Percentiles rank a stretch among this genome's conserved stretches.
Conservation (phyloP, 208 protist species). For the Leishmania guyanensis region DNA sequence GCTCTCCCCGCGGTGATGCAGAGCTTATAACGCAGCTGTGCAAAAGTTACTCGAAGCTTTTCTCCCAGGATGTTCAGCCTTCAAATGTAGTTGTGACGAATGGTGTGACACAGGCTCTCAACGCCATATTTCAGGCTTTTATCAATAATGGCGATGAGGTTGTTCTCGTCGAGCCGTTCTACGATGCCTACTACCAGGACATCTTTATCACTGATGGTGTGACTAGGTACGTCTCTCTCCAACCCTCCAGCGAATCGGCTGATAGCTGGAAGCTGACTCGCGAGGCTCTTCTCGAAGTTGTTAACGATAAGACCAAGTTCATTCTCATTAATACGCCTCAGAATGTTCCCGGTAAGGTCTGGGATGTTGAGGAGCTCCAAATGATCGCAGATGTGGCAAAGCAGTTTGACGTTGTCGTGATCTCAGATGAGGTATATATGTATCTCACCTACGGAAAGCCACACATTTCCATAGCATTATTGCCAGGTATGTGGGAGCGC, state of each 20-base stretch:
- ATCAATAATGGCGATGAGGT: slow-evolving; percentile 93
- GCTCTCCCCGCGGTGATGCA: slow-evolving; percentile 59
- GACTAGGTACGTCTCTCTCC: slow-evolving; percentile 75
- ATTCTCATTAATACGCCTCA: slow-evolving; percentile 95
- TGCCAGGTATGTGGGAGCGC: slow-evolving; percentile 90
- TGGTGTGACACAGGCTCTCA: slow-evolving; percentile 88
- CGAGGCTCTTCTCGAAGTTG: slow-evolving; percentile 53
- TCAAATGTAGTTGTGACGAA: slow-evolving; percentile 78
- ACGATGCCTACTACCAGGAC: slow-evolving; percentile 86
- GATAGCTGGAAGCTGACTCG: slow-evolving; percentile 60
- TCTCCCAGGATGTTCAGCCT: slow-evolving; percentile 51
- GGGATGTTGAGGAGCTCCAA: slow-evolving; percentile 60
- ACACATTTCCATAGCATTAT: slow-evolving; percentile 70
- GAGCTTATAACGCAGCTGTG: slow-evolving; percentile 72
- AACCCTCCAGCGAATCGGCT: slow-evolving; percentile 37
- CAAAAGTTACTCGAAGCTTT: slow-evolving; percentile 58
- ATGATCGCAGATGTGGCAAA: slow-evolving; percentile 71
- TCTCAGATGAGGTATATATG: slow-evolving; percentile 93
- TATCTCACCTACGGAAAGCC: slow-evolving; percentile 70
- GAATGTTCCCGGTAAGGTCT: slow-evolving; percentile 90
- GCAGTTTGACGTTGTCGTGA: slow-evolving; percentile 64
- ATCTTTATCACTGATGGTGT: slow-evolving; percentile 71
- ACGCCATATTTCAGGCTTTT: slow-evolving; percentile 71
- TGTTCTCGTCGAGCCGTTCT: slow-evolving; percentile 93
- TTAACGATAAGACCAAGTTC: slow-evolving; percentile 81